phyloP scores from a whole-genome alignment of 495 filamentous ascomycete species.

The Podospora fimiseda region DNA sequence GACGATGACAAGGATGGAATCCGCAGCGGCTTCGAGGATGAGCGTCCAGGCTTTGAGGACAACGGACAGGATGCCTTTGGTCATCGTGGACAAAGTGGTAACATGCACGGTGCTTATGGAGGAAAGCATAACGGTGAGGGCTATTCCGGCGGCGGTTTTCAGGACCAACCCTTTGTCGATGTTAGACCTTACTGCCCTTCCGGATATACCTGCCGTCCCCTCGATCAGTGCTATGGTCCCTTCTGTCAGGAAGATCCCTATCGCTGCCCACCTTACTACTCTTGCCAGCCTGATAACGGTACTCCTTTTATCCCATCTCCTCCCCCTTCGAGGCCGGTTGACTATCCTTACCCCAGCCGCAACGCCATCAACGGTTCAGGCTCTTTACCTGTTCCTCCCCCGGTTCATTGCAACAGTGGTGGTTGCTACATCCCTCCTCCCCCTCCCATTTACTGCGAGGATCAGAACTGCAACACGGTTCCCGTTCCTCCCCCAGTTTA shows the following conservation, averaged over 20 bases:
- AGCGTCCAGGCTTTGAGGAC: background rate
- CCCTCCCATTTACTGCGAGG: too few relatives aligned
- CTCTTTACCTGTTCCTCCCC: too few relatives aligned
- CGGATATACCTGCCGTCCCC: slow-evolving; percentile 12
- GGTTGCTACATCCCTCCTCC: too few relatives aligned
- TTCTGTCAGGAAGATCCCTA: slow-evolving; percentile 9
- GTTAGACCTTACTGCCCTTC: slow-evolving; percentile 2
- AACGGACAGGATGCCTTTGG: background rate
- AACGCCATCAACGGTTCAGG: background rate
- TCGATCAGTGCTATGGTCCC: slow-evolving; percentile 6
- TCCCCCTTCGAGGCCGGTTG: background rate
- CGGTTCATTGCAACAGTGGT: too few relatives aligned
- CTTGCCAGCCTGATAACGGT: slow-evolving; percentile 12
- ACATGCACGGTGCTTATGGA: background rate
- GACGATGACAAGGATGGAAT: background rate
- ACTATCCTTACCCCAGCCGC: background rate
- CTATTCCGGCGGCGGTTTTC: background rate
- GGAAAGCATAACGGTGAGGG: slow-evolving; percentile 2
- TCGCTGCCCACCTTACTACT: slow-evolving; percentile 9
- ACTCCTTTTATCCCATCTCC: background rate
- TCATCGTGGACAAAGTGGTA: background rate
- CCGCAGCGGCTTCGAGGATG: background rate
- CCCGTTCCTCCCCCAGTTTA: too few relatives aligned
- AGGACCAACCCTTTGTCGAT: background rate
- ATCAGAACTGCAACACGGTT: too few relatives aligned